Base-by-base conservation (phyloP, 495 filamentous ascomycete species). In the Neurospora sp. region DNA sequence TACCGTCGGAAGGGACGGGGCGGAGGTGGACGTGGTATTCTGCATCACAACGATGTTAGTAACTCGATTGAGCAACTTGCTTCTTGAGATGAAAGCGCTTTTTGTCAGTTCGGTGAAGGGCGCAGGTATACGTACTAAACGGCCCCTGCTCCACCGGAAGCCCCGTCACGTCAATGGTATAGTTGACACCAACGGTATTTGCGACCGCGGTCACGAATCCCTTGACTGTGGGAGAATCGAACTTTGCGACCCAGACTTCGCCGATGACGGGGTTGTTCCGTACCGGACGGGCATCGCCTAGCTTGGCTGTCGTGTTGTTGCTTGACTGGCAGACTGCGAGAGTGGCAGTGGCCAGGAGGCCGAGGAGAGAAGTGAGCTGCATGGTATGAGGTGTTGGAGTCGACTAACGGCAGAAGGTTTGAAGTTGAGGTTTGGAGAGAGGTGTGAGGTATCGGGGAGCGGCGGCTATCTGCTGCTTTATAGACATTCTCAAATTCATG, bases 1-100 rank as follows among this genome's bases (percentile, higher is more conserved):
- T 93, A 72, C 94, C 93, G 77, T 89, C 84, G 41, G 84, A 81
- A 4, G 91, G 90, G 44, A 96, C 90, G 20, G 90, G 89, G 49
- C 84, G 79, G 75, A 88, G 85, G 83, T 96, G 93, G 79, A 97
- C 87, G 75, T 96, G 93, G 84, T 94, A 97, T 37, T 86, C 92
- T 94, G 70, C 39, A 11, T 62, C 11, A 74, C 23, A 38, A 23
- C 40, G 20, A 8, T 49, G 70, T 79, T 44, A 77, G 80, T 60
- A 37, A 62, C 40, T 35, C 14, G 12, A 46, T 69, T 23, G n/a
- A 27, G 14, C 5, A 18, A 16, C 6, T 12, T 40, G n/a, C n/a
- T 14, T 3, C 39, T 40, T 0, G 12, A 14, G 39, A 40, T 40
- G 38, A 35, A 35, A 39, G 11, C 9, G 38, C 38, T 9, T 11